A percentile compares a stretch with the other conserved stretches of the same genome.
Evolutionary conservation across 768 basidiomycete genomes (phyloP).

Genomic region (Leccinellum rugosiceps): DNA sequence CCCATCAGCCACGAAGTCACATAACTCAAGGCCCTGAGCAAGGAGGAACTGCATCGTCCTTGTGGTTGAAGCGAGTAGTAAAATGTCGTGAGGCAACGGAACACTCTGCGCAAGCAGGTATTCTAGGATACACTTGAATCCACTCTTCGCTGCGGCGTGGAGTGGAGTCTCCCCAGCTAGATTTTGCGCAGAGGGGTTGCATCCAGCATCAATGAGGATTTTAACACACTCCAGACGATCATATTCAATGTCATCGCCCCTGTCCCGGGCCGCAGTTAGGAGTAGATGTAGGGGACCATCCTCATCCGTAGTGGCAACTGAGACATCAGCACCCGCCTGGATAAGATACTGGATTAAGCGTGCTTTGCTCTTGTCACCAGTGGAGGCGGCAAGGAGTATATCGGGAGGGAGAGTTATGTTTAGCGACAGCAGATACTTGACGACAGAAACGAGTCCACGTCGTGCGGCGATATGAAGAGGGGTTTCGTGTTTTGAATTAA

Average conservation of each 20-base stretch:
- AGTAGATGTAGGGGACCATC: neutral
- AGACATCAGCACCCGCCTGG: neutral
- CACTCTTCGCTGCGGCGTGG: neutral
- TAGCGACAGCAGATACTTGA: neutral
- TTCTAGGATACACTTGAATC: neutral
- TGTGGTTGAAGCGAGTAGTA: neutral
- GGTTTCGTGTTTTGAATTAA: neutral
- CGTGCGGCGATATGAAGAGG: neutral
- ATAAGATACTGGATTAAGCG: neutral
- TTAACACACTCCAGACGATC: neutral
- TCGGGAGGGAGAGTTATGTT: neutral
- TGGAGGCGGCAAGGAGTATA: neutral
- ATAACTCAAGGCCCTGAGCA: no score
- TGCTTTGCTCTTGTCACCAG: neutral
- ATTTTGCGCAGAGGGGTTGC: neutral
- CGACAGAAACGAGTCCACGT: neutral
- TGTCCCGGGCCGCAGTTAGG: no score
- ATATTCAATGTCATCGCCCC: neutral
- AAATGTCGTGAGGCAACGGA: neutral
- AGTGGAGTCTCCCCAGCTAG: neutral
- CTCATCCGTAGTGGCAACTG: no score
- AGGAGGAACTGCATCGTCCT: no score
- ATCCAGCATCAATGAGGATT: slow-evolving; percentile 6
- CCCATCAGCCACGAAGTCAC: no score
- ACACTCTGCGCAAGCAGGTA: neutral